Base-by-base conservation (phyloP, 371 early-diverging fungal genomes). In the Dipsacomyces acuminosporus region DNA sequence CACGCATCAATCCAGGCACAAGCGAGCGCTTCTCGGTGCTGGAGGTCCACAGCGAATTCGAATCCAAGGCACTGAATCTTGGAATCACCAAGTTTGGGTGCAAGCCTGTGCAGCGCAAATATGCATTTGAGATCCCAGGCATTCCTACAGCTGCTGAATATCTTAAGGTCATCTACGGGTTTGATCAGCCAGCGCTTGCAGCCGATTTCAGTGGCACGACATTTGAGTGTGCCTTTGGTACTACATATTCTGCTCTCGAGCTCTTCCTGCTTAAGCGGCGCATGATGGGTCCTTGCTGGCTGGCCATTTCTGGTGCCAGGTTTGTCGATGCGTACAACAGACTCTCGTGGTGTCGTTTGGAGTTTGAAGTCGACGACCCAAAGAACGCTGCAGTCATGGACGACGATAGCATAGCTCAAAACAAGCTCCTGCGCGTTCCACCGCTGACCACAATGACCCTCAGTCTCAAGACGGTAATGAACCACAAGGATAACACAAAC, bases 281-380 rank as follows among this genome's bases (percentile, higher is more conserved):
- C 58, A 75, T 98, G 26, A 98, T 94, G 95, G 99, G 99, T 1
- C 99, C 99, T 2, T 88, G 89, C 57, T 98, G 99, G 99, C 73
- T 98, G 6, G 71, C 78, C 24, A 77, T 97, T 34, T 22, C 26
- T 18, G 58, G 48, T 4, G 58, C 67, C 59, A 25, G 56, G 81
- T 30, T 75, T 82, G 4, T 54, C 53, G 33, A 53, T 80, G 8
- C 73, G 56, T 41, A 69, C 51, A 26, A 73, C 64, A 55, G 82
- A 70, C 50, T 80, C 9, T 84, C 96, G 13, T 98, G 97, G 97
- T 90, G 94, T 65, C 92, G 88, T 54, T 40, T 77, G 0, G 95
- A 97, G 71, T 70, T 81, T 18, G 41, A 58, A 0, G 80, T 91
- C 1, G 73, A 74, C 18, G 75, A 86, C 56, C 88, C 93, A 2